A percentile compares a stretch with the other conserved stretches of the same genome.
phyloP scores from a whole-genome alignment of 305 asterid genomes.

The Fraxinus albicans region DNA sequence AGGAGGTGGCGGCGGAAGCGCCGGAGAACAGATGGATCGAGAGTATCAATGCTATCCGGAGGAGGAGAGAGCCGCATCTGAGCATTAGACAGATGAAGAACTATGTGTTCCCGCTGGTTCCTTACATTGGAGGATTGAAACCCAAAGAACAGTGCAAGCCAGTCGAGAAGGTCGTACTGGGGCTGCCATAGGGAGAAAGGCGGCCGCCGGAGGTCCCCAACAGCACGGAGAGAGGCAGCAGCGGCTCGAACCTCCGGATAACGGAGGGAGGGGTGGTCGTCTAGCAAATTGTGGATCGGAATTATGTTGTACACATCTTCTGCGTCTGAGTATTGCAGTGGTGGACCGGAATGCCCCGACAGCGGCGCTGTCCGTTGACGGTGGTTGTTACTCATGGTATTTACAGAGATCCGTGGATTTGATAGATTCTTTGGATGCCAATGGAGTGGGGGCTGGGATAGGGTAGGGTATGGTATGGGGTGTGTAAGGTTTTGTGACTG shows the following conservation, averaged over 20 bases:
- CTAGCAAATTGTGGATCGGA: conserved; percentile 43
- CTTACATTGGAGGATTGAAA: conserved; percentile 43
- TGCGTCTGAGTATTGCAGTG: conserved; percentile 5
- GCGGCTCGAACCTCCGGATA: conserved; percentile 58
- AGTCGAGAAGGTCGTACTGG: conserved; percentile 44
- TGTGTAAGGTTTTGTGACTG: not conserved
- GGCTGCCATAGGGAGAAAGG: conserved; percentile 38
- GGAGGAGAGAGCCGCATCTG: conserved; percentile 8
- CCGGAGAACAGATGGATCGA: conserved; percentile 44
- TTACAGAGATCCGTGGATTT: conserved; percentile 23
- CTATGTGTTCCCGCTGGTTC: conserved; percentile 50
- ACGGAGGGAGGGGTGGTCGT: conserved; percentile 55
- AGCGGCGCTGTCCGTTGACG: conserved; percentile 36
- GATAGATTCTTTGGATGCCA: not conserved
- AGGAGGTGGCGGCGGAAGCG: conserved; percentile 40
- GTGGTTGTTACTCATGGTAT: conserved; percentile 34
- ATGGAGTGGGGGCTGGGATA: not conserved
- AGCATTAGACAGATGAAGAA: conserved; percentile 35
- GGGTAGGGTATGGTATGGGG: not conserved
- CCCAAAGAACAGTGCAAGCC: conserved; percentile 44
- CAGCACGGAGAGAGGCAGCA: conserved; percentile 33
- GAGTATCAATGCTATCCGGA: not conserved
- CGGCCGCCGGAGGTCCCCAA: conserved; percentile 46
- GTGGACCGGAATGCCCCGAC: conserved; percentile 25
- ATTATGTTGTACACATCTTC: conserved; percentile 41